Evolutionary conservation across 2,329 filamentous ascomycete genomes (phyloP).

Genomic region (Colletotrichum australisinense): DNA sequence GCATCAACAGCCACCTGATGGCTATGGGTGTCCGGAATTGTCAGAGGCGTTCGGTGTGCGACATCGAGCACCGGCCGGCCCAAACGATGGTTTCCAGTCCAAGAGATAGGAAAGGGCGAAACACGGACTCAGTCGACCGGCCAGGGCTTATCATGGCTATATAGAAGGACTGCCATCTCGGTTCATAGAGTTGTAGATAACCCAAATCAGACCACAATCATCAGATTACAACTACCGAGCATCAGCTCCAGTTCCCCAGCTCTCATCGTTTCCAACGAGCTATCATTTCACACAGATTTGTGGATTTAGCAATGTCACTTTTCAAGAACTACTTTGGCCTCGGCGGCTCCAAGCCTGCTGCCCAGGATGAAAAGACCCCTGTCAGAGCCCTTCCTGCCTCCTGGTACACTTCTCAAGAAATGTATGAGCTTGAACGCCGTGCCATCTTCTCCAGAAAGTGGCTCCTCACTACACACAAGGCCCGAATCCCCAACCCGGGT

Average conservation of each 20-base stretch:
- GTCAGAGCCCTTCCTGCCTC: constrained; percentile 56
- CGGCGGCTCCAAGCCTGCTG: constrained; percentile 25
- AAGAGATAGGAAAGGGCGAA: constrained; percentile 10
- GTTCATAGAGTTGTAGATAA: background rate
- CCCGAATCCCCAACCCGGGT: constrained; percentile 61
- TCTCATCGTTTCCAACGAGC: background rate
- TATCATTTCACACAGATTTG: background rate
- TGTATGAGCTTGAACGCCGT: constrained; percentile 67
- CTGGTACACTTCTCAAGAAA: constrained; percentile 64
- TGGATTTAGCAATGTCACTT: constrained; percentile 4
- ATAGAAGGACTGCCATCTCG: constrained; percentile 33
- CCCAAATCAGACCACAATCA: background rate
- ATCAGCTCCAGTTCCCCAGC: background rate
- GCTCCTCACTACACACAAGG: constrained; percentile 65
- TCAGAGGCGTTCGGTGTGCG: constrained; percentile 16
- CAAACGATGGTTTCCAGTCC: constrained; percentile 9
- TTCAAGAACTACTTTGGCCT: constrained; percentile 53
- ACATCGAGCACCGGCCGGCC: constrained; percentile 6
- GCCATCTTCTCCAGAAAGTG: constrained; percentile 69
- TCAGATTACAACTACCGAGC: constrained; percentile 3
- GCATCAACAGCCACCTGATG: constrained; percentile 23
- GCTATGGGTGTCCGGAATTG: background rate
- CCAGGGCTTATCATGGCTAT: constrained; percentile 28
- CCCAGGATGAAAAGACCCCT: constrained; percentile 43
- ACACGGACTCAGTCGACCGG: constrained; percentile 7